Evolutionary conservation across 345 rosid genomes (phyloP).

Genomic region (Reutealis trisperma): DNA sequence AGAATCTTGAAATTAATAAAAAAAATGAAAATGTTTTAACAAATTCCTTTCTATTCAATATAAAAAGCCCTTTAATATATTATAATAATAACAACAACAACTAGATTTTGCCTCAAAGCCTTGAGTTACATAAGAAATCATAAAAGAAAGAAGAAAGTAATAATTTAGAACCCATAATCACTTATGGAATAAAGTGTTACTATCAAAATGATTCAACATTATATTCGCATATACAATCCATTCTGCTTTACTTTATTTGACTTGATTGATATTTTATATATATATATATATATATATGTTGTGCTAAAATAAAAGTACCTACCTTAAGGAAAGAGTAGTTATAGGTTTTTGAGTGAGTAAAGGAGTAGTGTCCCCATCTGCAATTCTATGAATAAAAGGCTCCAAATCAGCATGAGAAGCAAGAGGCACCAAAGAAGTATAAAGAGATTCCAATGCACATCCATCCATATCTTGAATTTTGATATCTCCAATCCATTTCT

Average conservation of each 20-base stretch:
- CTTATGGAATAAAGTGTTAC: not conserved
- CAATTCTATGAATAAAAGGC: conserved; percentile 77
- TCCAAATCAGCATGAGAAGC: conserved; percentile 84
- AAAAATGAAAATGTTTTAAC: not conserved
- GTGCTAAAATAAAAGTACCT: not conserved
- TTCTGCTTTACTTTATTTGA: too few species aligned
- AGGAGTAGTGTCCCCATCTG: conserved; percentile 77
- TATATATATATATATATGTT: not conserved
- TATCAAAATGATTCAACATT: too few species aligned
- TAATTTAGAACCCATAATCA: too few species aligned
- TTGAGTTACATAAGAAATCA: not conserved
- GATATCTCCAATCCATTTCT: conserved; percentile 56
- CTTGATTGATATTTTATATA: not conserved
- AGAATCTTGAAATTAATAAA: not conserved
- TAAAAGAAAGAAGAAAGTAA: not conserved
- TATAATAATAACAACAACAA: too few species aligned
- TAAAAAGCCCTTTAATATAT: too few species aligned
- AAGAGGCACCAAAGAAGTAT: conserved; percentile 67
- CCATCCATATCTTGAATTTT: conserved; percentile 55
- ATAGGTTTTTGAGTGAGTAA: conserved; percentile 75
- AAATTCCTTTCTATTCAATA: too few species aligned
- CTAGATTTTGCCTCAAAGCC: not conserved
- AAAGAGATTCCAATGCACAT: conserved; percentile 63
- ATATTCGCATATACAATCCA: too few species aligned
- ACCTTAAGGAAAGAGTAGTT: conserved; percentile 77